A percentile compares a stretch with the other conserved stretches of the same genome.
phyloP scores from a whole-genome alignment of 2,329 filamentous ascomycete species.

The Xylaria sp. region DNA sequence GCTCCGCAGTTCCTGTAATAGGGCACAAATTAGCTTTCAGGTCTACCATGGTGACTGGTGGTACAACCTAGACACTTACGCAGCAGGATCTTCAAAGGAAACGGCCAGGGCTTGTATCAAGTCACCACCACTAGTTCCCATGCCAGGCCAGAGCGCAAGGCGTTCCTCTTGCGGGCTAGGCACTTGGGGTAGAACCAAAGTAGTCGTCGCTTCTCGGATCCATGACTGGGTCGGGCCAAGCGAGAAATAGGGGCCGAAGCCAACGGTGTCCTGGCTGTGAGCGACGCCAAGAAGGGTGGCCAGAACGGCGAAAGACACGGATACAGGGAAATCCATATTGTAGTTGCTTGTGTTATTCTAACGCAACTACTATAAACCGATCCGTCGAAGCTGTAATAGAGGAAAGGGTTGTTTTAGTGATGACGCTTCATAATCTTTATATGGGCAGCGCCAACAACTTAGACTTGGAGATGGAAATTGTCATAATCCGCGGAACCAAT shows the following conservation, averaged over 20 bases:
- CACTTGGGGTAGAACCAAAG: constrained; percentile 46
- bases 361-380: neutral
- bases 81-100: constrained; percentile 45
- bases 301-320: neutral
- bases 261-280: constrained; percentile 36
- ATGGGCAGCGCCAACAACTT: neutral
- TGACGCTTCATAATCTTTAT: neutral
- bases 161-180: constrained; percentile 46
- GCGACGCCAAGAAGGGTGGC: constrained; percentile 20
- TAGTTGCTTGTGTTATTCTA: too few relatives aligned
- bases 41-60: neutral
- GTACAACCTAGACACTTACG: constrained; percentile 38
- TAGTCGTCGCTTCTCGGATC: constrained; percentile 50
- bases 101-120: constrained; percentile 50
- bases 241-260: constrained; percentile 49
- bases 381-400: neutral
- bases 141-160: constrained; percentile 51
- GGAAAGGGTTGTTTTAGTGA: neutral
- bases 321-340: neutral
- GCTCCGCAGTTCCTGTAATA: constrained; percentile 45
- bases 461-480: neutral
- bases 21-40: neutral
- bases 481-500: neutral
- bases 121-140: constrained; percentile 50
- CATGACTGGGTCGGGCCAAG: constrained; percentile 49